Conservation (phyloP, 164 flowering plant genomes). For the Brasenia schreberi region DNA sequence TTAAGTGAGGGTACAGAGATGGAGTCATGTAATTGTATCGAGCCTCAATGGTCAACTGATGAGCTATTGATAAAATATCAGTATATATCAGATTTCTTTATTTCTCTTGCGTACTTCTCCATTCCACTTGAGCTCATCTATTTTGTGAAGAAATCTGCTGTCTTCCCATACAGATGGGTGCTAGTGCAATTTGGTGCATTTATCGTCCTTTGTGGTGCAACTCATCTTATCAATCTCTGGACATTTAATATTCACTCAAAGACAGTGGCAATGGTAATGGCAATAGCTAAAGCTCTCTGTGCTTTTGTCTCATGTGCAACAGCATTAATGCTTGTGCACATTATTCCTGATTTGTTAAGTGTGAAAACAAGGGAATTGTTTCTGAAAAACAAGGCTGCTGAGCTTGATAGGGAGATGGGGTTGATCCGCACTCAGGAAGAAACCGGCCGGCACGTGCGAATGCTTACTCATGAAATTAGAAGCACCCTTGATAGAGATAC, state of each 20-base stretch:
- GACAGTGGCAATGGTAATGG: slow-evolving; percentile 66
- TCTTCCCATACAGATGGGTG: slow-evolving; percentile 90
- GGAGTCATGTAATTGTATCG: slow-evolving; percentile 53
- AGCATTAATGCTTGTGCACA: slow-evolving; percentile 82
- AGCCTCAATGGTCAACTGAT: slow-evolving; percentile 74
- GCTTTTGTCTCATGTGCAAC: slow-evolving; percentile 84
- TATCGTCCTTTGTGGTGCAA: slow-evolving; percentile 84
- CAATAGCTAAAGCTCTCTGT: slow-evolving; percentile 59
- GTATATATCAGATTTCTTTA: slow-evolving; percentile 81
- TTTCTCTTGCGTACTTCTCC: slow-evolving; percentile 82
- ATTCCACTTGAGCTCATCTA: slow-evolving; percentile 84
- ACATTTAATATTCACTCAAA: slow-evolving; percentile 54
- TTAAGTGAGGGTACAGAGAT: too few relatives aligned
- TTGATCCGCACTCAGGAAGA: slow-evolving; percentile 79
- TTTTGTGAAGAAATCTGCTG: slow-evolving; percentile 78
- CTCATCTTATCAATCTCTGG: slow-evolving; percentile 85
- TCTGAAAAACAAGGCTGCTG: slow-evolving; percentile 82
- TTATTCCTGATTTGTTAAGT: slow-evolving; percentile 76
- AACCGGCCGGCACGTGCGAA: slow-evolving; percentile 82
- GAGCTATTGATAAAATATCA: slow-evolving; percentile 74
- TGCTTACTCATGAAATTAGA: slow-evolving; percentile 87
- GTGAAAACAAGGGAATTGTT: slow-evolving; percentile 76
- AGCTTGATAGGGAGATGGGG: slow-evolving; percentile 86
- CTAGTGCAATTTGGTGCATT: slow-evolving; percentile 92
- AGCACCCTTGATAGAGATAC: slow-evolving; percentile 85